Evolutionary conservation across 306 rosid genomes (phyloP).

Genomic region (Lathyrus sativus): DNA sequence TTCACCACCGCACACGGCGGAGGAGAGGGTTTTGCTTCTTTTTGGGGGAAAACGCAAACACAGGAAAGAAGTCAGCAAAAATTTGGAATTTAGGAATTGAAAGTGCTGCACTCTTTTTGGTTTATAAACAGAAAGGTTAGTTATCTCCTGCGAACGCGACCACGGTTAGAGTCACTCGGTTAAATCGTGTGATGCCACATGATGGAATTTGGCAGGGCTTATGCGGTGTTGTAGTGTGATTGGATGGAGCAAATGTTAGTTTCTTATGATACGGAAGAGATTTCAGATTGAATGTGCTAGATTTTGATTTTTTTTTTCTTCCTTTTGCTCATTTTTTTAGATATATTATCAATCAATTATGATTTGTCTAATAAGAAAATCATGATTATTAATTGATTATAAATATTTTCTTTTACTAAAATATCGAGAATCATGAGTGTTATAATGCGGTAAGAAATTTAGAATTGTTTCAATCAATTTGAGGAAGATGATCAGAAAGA

Average conservation of each 20-base stretch:
- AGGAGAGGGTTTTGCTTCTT: constrained; percentile 21
- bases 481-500: too few species aligned
- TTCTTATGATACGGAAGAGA: background rate
- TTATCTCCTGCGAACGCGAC: background rate
- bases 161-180: background rate
- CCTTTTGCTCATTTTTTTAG: background rate
- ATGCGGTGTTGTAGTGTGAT: background rate
- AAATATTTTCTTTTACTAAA: too few species aligned
- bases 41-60: constrained; percentile 26
- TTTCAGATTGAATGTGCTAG: background rate
- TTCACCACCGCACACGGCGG: constrained; percentile 38
- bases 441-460: too few species aligned
- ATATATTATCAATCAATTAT: too few species aligned
- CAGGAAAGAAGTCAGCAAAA: background rate
- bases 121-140: background rate
- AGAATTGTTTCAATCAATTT: too few species aligned
- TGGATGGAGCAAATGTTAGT: background rate
- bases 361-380: too few species aligned
- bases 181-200: background rate
- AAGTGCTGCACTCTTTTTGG: background rate
- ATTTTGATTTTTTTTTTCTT: background rate
- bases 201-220: background rate
- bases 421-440: too few species aligned
- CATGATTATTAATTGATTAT: too few species aligned
- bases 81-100: constrained; percentile 19